Percentiles rank a stretch among this genome's conserved stretches.
These are phyloP conservation scores for Cadophora sp. DNA, from an alignment of 2,329 filamentous ascomycete genomes.

Conservation along the genomic window DNA sequence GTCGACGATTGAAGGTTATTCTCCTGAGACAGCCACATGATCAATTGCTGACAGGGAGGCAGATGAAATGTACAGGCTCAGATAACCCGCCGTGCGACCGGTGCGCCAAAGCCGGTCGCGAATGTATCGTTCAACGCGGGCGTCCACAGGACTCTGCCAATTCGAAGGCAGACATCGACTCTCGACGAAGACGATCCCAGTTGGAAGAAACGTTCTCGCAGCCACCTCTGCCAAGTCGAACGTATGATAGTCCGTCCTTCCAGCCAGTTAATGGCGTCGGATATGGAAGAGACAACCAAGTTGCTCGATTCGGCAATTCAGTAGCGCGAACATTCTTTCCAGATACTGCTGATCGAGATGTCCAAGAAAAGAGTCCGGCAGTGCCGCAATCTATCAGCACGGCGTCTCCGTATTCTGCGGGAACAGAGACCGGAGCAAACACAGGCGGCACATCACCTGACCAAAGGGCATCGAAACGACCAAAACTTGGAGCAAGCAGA, in stretches of 20 bases:
- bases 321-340: background rate
- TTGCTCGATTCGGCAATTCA: background rate
- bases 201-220: background rate
- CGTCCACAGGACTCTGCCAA: background rate
- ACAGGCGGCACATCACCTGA: background rate
- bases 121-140: conserved; percentile 17
- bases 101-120: conserved; percentile 23
- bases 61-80: conserved; percentile 28
- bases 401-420: background rate
- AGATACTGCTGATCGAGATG: background rate
- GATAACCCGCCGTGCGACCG: conserved; percentile 22
- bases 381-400: background rate
- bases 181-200: background rate
- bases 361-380: background rate
- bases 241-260: background rate
- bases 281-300: background rate
- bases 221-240: background rate
- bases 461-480: background rate
- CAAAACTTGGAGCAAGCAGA: background rate
- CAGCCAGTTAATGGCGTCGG: conserved; percentile 4
- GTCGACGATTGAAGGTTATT: conserved; percentile 19
- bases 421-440: background rate
- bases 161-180: background rate
- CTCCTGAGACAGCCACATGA: background rate
- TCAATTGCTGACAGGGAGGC: background rate